Conservation (phyloP, 805 yeast species). For the Millerozyma miso region DNA sequence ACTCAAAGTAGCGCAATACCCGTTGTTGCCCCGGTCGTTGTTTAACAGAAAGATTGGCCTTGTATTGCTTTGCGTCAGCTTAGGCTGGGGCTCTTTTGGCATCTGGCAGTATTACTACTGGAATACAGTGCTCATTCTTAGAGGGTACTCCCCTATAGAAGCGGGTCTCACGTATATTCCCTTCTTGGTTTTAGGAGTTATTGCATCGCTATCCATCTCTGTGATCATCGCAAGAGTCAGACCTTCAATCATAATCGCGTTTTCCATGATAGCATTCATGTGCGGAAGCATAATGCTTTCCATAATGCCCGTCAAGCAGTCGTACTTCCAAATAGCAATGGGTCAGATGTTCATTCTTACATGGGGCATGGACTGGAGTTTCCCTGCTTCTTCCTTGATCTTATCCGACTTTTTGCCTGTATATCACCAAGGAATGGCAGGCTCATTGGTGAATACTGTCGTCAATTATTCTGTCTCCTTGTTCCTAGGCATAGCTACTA, state of each 20-base stretch:
- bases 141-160: constrained; percentile 37
- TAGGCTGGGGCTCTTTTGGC: constrained; percentile 81
- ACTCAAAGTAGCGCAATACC: constrained; percentile 38
- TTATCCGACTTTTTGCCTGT: constrained; percentile 56
- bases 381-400: constrained; percentile 68
- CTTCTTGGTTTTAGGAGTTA: constrained; percentile 49
- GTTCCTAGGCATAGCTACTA: constrained; percentile 68
- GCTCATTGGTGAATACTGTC: constrained; percentile 65
- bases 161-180: constrained; percentile 39
- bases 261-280: constrained; percentile 51
- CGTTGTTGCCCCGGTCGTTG: constrained; percentile 51
- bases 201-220: constrained; percentile 54
- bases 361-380: constrained; percentile 77
- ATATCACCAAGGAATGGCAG: constrained; percentile 74
- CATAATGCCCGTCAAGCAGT: constrained; percentile 54
- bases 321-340: constrained; percentile 55
- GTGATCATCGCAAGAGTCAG: constrained; percentile 41
- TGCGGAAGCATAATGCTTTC: constrained; percentile 52
- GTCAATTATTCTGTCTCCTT: constrained; percentile 69
- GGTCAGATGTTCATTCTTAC: constrained; percentile 53
- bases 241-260: constrained; percentile 47
- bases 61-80: constrained; percentile 46
- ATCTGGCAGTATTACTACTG: constrained; percentile 65
- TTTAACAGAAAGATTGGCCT: constrained; percentile 43
- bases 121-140: constrained; percentile 46